phyloP scores from a whole-genome alignment of 345 rosid genomes.

The Arabidopsis suecica region DNA sequence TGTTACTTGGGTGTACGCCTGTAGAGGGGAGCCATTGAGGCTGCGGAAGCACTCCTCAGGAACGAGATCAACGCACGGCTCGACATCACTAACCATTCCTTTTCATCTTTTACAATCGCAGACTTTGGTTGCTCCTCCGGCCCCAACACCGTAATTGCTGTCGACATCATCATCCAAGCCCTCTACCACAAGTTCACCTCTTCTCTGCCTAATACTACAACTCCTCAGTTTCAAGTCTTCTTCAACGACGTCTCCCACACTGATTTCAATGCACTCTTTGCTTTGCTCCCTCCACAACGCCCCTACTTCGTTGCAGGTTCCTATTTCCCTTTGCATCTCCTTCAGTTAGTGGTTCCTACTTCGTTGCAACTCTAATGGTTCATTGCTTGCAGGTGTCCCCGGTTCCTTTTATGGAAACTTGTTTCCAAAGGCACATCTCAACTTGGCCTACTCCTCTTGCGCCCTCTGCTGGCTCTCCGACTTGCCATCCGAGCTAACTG shows the following conservation, averaged over 20 bases:
- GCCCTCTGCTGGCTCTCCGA: slow-evolving; percentile 50
- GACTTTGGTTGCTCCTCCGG: slow-evolving; percentile 52
- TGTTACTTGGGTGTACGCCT: slow-evolving; percentile 8
- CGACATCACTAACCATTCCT: slow-evolving; percentile 10
- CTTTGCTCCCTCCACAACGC: slow-evolving; percentile 40
- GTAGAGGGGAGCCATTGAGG: slow-evolving; percentile 44
- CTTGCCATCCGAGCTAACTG: slow-evolving; percentile 43
- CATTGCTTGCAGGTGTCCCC: slow-evolving; percentile 39
- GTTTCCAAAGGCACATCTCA: slow-evolving; percentile 46
- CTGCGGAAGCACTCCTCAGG: slow-evolving; percentile 41
- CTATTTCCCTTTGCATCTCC: background rate
- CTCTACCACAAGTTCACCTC: slow-evolving; percentile 29
- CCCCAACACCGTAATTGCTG: slow-evolving; percentile 52
- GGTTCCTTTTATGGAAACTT: slow-evolving; percentile 52
- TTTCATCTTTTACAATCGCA: slow-evolving; percentile 33
- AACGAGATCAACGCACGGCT: slow-evolving; percentile 28
- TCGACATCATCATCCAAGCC: slow-evolving; percentile 48
- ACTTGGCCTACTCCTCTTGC: slow-evolving; percentile 47
- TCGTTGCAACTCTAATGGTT: background rate
- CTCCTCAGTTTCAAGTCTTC: slow-evolving; percentile 52
- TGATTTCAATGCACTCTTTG: slow-evolving; percentile 61
- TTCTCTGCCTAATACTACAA: background rate
- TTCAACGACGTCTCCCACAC: slow-evolving; percentile 52
- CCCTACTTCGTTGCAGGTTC: slow-evolving; percentile 39
- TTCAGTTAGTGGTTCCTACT: too few relatives aligned